These are phyloP conservation scores for Panicum hallii DNA, from an alignment of 202 grass and related monocot genomes.

Conservation along the genomic window DNA sequence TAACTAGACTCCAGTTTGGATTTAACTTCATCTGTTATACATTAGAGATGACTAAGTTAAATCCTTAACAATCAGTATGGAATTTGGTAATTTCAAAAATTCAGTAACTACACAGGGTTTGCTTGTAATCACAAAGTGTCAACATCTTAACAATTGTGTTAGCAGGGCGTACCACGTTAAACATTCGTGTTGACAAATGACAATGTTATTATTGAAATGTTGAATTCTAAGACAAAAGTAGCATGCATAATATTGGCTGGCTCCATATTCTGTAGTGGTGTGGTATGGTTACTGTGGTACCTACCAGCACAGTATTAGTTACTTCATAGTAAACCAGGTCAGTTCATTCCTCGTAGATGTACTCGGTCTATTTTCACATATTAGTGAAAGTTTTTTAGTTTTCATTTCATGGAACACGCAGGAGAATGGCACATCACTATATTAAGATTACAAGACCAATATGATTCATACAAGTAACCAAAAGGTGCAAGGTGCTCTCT, in stretches of 20 bases:
- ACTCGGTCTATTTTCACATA: not conserved
- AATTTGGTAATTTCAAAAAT: not conserved
- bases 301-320: not conserved
- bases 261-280: not conserved
- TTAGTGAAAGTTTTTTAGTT: not conserved
- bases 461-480: not conserved
- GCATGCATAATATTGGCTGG: not conserved
- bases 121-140: conserved; percentile 3
- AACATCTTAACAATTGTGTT: conserved; percentile 18
- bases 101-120: conserved; percentile 15
- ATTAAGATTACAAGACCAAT: not conserved
- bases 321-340: not conserved
- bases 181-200: conserved; percentile 4
- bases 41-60: not conserved
- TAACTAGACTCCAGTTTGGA: conserved; percentile 7
- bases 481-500: too few relatives aligned
- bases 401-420: not conserved
- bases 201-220: conserved; percentile 9
- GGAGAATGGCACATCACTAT: not conserved
- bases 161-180: not conserved
- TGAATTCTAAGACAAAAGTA: conserved; percentile 16
- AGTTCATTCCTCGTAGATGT: not conserved
- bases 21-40: conserved; percentile 19
- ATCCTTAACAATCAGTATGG: not conserved
- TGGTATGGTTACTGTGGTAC: not conserved